These are phyloP conservation scores for Yarrowia divulgata DNA, from an alignment of 805 yeast genomes.

Conservation along the genomic window DNA sequence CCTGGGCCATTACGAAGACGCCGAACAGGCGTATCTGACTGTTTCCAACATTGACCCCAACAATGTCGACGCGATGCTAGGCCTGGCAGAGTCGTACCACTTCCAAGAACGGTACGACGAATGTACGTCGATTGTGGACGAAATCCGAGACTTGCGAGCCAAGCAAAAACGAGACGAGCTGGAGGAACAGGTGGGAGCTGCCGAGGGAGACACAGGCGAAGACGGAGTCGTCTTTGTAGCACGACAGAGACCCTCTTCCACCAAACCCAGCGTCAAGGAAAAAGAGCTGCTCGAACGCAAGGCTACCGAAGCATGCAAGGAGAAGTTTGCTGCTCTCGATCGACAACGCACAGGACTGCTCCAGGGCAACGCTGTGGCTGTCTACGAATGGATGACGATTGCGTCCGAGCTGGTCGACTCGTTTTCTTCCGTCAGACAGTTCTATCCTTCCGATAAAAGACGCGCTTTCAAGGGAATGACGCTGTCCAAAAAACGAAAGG, in stretches of 20 bases:
- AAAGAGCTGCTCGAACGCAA: constrained; percentile 62
- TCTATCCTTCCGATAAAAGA: constrained; percentile 79
- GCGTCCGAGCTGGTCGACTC: constrained; percentile 85
- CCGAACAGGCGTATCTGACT: constrained; percentile 46
- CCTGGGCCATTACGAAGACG: constrained; percentile 59
- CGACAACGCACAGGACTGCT: constrained; percentile 60
- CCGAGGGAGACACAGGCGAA: constrained; percentile 14
- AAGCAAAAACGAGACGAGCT: constrained; percentile 37
- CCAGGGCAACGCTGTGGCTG: constrained; percentile 64
- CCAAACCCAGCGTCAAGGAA: constrained; percentile 53
- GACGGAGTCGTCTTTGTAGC: constrained; percentile 33
- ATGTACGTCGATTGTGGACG: constrained; percentile 48
- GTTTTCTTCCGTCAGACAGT: constrained; percentile 76
- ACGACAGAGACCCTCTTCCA: constrained; percentile 6
- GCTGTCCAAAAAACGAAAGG: constrained; percentile 60
- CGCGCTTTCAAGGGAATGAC: constrained; percentile 71
- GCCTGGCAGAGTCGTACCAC: constrained; percentile 81
- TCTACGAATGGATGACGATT: constrained; percentile 79
- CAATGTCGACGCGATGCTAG: constrained; percentile 75
- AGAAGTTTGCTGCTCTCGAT: constrained; percentile 62
- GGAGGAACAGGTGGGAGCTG: constrained; percentile 10
- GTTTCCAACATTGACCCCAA: constrained; percentile 54
- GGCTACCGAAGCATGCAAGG: constrained; percentile 64
- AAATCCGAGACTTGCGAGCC: constrained; percentile 46
- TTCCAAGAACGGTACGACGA: constrained; percentile 48